Conservation (phyloP, 495 filamentous ascomycete genomes). For the Neurospora sp. region DNA sequence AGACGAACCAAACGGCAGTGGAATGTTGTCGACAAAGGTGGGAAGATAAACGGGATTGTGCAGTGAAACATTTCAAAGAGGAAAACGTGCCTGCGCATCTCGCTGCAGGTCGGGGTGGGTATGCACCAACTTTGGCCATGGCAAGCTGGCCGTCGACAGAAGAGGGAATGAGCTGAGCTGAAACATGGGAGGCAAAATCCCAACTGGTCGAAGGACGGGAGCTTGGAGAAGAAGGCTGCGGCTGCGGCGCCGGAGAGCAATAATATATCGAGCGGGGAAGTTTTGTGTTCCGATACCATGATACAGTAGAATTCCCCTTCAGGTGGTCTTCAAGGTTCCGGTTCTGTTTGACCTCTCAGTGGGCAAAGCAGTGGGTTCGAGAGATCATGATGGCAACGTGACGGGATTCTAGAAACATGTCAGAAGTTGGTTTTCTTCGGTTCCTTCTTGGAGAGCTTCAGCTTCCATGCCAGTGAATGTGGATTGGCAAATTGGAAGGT, state of each 20-base stretch:
- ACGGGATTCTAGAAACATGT: not conserved
- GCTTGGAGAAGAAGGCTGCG: not conserved
- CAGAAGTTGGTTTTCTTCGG: not conserved
- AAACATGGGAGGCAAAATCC: not conserved
- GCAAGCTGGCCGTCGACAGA: not conserved
- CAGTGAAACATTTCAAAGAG: constrained; percentile 7
- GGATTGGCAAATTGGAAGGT: not conserved
- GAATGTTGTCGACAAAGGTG: not conserved
- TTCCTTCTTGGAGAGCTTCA: not conserved
- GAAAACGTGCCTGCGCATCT: constrained; percentile 21
- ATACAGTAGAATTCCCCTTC: not conserved
- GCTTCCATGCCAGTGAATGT: not conserved
- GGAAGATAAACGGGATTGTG: not conserved
- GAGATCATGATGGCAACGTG: not conserved
- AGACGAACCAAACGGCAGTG: not conserved
- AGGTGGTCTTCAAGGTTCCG: not conserved
- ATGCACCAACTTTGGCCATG: constrained; percentile 4
- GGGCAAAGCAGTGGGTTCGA: not conserved
- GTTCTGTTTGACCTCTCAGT: not conserved
- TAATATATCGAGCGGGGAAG: not conserved
- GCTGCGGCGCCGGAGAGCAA: not conserved
- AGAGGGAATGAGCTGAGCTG: not conserved
- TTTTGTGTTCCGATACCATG: not conserved
- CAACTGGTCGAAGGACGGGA: not conserved
- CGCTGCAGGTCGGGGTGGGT: not conserved